Evolutionary conservation across 2,329 filamentous ascomycete species (phyloP).

Genomic region (Seiridium unicorne): DNA sequence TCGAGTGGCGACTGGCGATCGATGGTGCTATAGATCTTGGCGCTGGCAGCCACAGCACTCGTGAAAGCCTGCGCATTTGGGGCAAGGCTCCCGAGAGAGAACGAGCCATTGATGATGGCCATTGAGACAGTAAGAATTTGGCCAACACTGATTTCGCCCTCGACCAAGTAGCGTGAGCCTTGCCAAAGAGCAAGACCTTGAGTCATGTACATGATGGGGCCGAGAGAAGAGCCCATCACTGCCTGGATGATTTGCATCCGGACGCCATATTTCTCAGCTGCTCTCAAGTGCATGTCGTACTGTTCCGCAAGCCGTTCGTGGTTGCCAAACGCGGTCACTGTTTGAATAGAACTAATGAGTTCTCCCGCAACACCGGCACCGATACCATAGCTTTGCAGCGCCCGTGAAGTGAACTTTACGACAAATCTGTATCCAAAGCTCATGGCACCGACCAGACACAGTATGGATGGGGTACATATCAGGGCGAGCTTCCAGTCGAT

Average conservation of each 20-base stretch:
- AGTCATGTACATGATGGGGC: not conserved
- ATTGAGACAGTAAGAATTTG: constrained; percentile 63
- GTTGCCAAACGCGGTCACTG: constrained; percentile 10
- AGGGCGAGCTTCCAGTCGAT: constrained; percentile 43
- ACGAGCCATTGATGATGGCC: constrained; percentile 57
- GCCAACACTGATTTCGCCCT: not conserved
- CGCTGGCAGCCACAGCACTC: constrained; percentile 32
- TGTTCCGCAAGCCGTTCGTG: constrained; percentile 6
- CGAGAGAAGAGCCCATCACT: not conserved
- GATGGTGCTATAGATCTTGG: constrained; percentile 35
- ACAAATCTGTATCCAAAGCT: constrained; percentile 20
- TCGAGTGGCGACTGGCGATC: constrained; percentile 35
- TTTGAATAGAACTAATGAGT: constrained; percentile 53
- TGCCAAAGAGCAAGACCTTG: constrained; percentile 14
- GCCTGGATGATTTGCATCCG: not conserved
- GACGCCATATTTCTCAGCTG: not conserved
- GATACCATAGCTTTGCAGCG: constrained; percentile 20
- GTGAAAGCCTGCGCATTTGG: constrained; percentile 50
- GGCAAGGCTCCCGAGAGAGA: constrained; percentile 9
- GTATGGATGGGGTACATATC: constrained; percentile 26
- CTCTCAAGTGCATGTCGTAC: not conserved
- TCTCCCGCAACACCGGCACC: constrained; percentile 61
- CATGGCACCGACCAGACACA: constrained; percentile 35
- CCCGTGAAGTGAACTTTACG: constrained; percentile 19
- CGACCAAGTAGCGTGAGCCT: constrained; percentile 9